A percentile compares a stretch with the other conserved stretches of the same genome.
phyloP scores from a whole-genome alignment of 2,329 filamentous ascomycete genomes.

The Phoma sp. region DNA sequence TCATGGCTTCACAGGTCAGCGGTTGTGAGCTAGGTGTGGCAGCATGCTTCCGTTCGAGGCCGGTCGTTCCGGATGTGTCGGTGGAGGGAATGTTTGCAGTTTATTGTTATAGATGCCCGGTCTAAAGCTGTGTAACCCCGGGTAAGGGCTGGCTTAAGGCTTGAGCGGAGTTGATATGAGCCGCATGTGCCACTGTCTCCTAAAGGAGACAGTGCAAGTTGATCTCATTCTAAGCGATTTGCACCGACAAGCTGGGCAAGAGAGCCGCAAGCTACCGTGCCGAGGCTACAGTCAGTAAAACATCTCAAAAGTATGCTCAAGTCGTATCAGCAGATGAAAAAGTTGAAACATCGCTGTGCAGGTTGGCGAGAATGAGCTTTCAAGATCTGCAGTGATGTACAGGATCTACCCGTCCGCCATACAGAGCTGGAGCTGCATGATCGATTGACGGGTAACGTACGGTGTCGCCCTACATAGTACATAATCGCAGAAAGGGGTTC shows the following conservation, averaged over 20 bases:
- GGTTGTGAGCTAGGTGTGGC: conserved; percentile 3
- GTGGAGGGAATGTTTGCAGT: background rate
- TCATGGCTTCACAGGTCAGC: conserved; percentile 8
- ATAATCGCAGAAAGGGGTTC: background rate
- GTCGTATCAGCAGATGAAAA: background rate
- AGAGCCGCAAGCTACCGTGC: conserved; percentile 2
- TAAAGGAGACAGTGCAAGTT: background rate
- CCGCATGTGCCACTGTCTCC: conserved; percentile 1
- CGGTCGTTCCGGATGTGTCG: background rate
- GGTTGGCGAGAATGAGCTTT: background rate
- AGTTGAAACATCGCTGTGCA: background rate
- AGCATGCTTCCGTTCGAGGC: background rate
- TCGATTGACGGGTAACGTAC: background rate
- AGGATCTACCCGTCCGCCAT: conserved; percentile 2
- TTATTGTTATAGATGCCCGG: background rate
- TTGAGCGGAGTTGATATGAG: conserved; percentile 2
- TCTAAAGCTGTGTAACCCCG: conserved; percentile 15
- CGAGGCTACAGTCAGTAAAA: background rate
- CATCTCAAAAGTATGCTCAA: background rate
- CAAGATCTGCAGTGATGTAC: conserved; percentile 1
- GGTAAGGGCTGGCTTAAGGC: background rate
- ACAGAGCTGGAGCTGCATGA: background rate
- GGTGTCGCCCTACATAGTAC: background rate
- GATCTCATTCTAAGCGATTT: background rate
- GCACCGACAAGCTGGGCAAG: background rate